These are phyloP conservation scores for Flaveria brownii DNA, from an alignment of 129 eudicot genomes.

Conservation along the genomic window DNA sequence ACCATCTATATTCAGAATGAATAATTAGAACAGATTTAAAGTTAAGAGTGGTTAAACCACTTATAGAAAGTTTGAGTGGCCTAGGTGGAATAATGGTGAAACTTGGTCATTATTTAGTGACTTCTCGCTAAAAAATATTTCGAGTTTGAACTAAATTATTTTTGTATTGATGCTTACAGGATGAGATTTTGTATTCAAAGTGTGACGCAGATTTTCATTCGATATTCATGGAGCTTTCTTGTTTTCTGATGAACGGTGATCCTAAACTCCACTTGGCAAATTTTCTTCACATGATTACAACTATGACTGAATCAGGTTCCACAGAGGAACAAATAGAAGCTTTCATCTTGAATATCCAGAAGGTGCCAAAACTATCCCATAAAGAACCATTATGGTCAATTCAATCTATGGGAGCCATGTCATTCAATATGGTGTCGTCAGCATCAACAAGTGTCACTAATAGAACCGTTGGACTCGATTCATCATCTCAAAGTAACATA, in stretches of 20 bases:
- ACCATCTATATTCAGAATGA: neutral
- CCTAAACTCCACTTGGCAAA: conserved; percentile 69
- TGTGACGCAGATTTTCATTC: conserved; percentile 60
- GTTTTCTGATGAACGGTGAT: conserved; percentile 46
- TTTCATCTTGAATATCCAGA: conserved; percentile 64
- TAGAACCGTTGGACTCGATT: conserved; percentile 24
- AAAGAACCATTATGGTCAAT: conserved; percentile 67
- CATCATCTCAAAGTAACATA: conserved; percentile 28
- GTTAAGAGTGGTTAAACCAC: neutral
- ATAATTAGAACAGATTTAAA: neutral
- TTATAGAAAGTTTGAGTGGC: neutral
- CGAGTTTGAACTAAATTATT: neutral
- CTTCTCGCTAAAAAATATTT: neutral
- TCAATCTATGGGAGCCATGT: conserved; percentile 20
- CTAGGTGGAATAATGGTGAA: neutral
- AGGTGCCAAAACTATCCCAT: conserved; percentile 57
- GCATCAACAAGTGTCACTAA: conserved; percentile 8
- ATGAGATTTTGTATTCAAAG: conserved; percentile 46
- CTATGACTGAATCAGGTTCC: conserved; percentile 72
- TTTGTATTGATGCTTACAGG: conserved; percentile 19
- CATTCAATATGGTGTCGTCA: conserved; percentile 21
- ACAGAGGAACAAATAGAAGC: conserved; percentile 62
- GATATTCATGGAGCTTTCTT: conserved; percentile 70
- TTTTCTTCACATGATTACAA: conserved; percentile 74
- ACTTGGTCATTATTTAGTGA: neutral